These are phyloP conservation scores for Moricandia moricandioides DNA, from an alignment of 345 rosid genomes.

Conservation along the genomic window DNA sequence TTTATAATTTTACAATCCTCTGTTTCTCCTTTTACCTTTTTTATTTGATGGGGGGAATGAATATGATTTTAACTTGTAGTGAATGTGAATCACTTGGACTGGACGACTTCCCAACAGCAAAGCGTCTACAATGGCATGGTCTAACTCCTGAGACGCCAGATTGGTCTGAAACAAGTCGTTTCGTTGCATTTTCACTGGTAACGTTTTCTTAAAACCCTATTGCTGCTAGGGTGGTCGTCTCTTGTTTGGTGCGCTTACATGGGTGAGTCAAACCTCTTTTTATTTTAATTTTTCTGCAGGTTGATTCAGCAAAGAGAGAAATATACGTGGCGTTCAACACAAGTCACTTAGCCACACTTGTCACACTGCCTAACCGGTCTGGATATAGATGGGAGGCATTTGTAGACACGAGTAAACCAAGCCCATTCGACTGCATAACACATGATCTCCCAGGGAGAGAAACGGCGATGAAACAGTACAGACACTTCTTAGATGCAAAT, in stretches of 20 bases:
- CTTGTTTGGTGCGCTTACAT: neutral
- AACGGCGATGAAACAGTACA: conserved; percentile 56
- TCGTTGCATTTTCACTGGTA: conserved; percentile 92
- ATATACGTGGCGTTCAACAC: conserved; percentile 82
- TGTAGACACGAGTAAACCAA: conserved; percentile 81
- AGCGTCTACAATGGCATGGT: conserved; percentile 96
- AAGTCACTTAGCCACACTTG: conserved; percentile 59
- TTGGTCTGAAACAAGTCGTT: conserved; percentile 91
- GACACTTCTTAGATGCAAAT: conserved; percentile 76
- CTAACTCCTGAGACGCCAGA: conserved; percentile 67
- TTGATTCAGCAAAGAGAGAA: conserved; percentile 71
- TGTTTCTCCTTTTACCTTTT: neutral
- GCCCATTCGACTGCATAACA: conserved; percentile 78
- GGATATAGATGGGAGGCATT: conserved; percentile 85
- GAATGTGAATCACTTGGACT: conserved; percentile 89
- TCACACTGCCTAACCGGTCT: conserved; percentile 72
- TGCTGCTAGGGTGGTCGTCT: neutral
- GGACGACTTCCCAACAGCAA: conserved; percentile 81
- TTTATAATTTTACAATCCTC: neutral
- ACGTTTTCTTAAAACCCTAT: neutral
- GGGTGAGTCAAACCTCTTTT: neutral
- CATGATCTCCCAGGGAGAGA: conserved; percentile 57
- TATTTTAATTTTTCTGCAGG: conserved; percentile 37
- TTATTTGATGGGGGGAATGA: neutral
- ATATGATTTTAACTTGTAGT: conserved; percentile 42